phyloP scores from a whole-genome alignment of 345 rosid species.

The Pelargonium nanum region DNA sequence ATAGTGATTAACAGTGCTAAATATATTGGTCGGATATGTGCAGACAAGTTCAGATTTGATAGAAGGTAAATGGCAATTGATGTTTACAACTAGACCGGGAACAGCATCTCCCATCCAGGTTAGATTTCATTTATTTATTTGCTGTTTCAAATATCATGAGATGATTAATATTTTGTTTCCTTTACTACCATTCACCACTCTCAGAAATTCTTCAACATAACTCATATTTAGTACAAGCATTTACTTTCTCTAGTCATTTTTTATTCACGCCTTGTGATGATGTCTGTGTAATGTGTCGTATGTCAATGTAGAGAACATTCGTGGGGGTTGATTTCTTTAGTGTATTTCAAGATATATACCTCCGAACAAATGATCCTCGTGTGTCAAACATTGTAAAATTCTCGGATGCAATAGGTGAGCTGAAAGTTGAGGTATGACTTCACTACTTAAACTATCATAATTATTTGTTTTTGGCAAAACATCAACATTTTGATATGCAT shows the following conservation, averaged over 20 bases:
- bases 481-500: background rate
- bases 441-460: background rate
- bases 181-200: too few species aligned
- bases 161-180: too few species aligned
- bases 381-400: constrained; percentile 75
- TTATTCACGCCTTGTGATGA: background rate
- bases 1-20: background rate
- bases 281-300: background rate
- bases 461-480: too few species aligned
- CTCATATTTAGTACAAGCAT: too few species aligned
- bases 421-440: constrained; percentile 74
- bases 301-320: constrained; percentile 68
- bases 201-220: too few species aligned
- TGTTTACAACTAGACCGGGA: constrained; percentile 95
- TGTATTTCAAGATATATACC: constrained; percentile 82
- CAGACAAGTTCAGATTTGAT: constrained; percentile 68
- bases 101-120: constrained; percentile 98
- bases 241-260: too few species aligned
- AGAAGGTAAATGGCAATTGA: constrained; percentile 87
- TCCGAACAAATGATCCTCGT: constrained; percentile 68
- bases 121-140: constrained; percentile 4
- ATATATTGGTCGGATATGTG: background rate
- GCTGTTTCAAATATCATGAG: background rate
- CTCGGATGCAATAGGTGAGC: constrained; percentile 80
- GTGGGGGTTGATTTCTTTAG: constrained; percentile 80